These are phyloP conservation scores for Amphibolis antarctica DNA, from an alignment of 106 monocot genomes.

Conservation along the genomic window DNA sequence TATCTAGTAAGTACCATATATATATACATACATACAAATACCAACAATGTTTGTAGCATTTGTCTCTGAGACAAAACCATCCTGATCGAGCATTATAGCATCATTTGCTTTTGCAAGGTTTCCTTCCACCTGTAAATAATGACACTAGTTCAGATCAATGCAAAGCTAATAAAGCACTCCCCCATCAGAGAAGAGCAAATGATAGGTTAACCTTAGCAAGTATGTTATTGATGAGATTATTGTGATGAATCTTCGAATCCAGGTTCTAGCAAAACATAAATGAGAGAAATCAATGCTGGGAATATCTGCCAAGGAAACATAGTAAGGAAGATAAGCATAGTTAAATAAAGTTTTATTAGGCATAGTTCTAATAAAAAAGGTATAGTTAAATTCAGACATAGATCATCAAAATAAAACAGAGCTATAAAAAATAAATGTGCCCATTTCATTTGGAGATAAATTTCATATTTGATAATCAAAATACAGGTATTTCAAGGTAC, in stretches of 20 bases:
- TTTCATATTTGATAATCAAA: neutral
- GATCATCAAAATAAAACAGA: no score
- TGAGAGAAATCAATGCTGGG: neutral
- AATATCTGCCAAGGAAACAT: neutral
- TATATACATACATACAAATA: neutral
- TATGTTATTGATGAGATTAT: constrained; percentile 98
- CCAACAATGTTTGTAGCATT: constrained; percentile 98
- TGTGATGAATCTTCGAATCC: constrained; percentile 99
- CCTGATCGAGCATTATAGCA: constrained; percentile 97
- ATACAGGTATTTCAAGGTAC: neutral
- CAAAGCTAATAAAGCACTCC: neutral
- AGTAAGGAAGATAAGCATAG: neutral
- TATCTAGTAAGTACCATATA: neutral
- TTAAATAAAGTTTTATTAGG: neutral
- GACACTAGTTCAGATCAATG: neutral
- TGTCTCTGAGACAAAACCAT: constrained; percentile 98
- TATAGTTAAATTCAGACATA: no score
- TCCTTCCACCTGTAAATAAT: constrained; percentile 56
- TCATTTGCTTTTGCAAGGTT: constrained; percentile 84
- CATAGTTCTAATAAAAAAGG: no score
- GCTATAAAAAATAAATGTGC: no score
- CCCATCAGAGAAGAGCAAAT: neutral
- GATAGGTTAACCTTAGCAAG: constrained; percentile 64
- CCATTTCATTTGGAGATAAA: neutral
- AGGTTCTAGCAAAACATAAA: constrained; percentile 37